Base-by-base conservation (phyloP, 768 basidiomycete species). In the Boletus rex-veris region DNA sequence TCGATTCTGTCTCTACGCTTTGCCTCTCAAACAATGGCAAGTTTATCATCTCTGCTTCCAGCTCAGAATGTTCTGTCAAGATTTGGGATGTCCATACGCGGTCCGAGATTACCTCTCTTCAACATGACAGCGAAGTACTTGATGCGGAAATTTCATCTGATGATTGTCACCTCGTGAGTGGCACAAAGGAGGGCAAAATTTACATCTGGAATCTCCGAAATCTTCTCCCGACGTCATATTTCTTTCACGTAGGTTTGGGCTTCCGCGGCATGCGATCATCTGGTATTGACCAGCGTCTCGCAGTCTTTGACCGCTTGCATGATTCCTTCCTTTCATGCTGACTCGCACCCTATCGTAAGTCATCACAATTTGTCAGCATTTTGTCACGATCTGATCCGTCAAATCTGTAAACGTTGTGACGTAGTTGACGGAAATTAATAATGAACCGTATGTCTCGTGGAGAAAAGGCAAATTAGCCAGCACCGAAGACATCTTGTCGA, bases 21-120 rank as follows among this genome's bases (percentile, higher is more conserved):
- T 33, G 50, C 19, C 30, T 65, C 44, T 64, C 63, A 24, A 59
- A 48, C 38, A 64, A 57, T 4, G 63, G 57, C 39, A 65, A 53
- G 35, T 65, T 64, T 39, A 44, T 65, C 9, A 11, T 59, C 21
- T 62, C 63, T 37, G 63, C 57, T 18, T 64, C 63, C 7, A 30
- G 18, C 12, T 64, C 52, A 21, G 59, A 56, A 38, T 30, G 35
- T 42, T 45, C 3, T 7, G n/a, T 57, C 55, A 65, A 53, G 41
- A 48, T 64, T 26, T 65, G 60, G 63, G 57, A 65, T 40, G 33
- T 35, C 8, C 51, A 46, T 5, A 48, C 51, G 3, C 48, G 7
- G 7, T 44, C 49, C 10, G 37, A 55, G 35, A 48, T 64, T 16
- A 21, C 18, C 15, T 47, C 35, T 30, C 60, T 64, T 10, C 4